Evolutionary conservation across 2,329 filamentous ascomycete genomes (phyloP), one percentile per base, ranked within the genome.

Genomic region (Hysterium pulicare): DNA sequence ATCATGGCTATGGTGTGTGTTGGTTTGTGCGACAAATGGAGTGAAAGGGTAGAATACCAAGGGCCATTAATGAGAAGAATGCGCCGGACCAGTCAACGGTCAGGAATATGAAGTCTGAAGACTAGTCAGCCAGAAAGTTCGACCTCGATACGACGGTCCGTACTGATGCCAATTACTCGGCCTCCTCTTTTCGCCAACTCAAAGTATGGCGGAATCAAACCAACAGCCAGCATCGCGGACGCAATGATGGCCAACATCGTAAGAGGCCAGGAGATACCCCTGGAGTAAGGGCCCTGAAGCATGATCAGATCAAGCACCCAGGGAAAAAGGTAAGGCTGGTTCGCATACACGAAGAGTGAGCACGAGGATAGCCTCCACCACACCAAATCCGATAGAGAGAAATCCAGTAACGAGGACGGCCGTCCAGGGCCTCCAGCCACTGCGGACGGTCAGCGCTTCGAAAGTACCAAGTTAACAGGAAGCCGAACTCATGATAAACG

Each of bases 161-260:
- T 57, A 72, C 80, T 81, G 41, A 84, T 76, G 0, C 81, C 82
- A 22, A 83, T 70, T 2, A 84, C 80, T 19, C 79, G 71, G 0
- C 82, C 81, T 38, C 72, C 70, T 10, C 80, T 69, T 58, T 83
- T 83, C 68, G 75, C 81, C 1, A 83, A 66, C 56, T 84, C 81
- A 42, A 74, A 74, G 50, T 82, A 84, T 0, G 80, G 79, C 2
- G 79, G 77, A 4, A 85, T 53, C 9, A 84, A 62, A 1, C 82
- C 82, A 2, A 67, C 57, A 2, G 73, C 73, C 5, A 84, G 70
- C 5, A 84, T 68, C 8, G 83, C 64, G 2, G 78, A 73, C 2
- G 81, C 79, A 21, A 79, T 58, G 19, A 82, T 71, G 5, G 81
- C 82, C 33, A 84, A 70, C 3, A 79, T 63, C 21, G 77, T 62